Percentiles rank a stretch among this genome's conserved stretches.
These are phyloP conservation scores for Lophiostoma macrostomum DNA, from an alignment of 495 filamentous ascomycete genomes.

Conservation along the genomic window DNA sequence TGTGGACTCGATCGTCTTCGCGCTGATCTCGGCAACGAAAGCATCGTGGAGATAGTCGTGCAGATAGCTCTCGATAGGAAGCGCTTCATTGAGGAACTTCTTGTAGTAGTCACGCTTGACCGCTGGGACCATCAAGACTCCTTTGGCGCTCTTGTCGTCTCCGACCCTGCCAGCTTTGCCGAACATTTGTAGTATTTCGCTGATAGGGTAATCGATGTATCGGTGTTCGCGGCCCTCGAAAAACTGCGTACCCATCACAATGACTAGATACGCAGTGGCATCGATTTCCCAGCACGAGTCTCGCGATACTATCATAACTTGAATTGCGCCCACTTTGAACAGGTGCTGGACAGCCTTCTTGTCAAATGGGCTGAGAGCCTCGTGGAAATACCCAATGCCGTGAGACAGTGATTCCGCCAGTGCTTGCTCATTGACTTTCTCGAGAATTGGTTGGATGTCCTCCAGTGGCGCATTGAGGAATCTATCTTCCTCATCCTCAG, in stretches of 20 bases:
- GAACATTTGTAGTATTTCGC: slow-evolving; percentile 99
- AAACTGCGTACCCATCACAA: slow-evolving; percentile 98
- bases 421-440: slow-evolving; percentile 76
- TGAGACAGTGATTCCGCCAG: slow-evolving; percentile 90
- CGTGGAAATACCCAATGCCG: slow-evolving; percentile 96
- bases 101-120: slow-evolving; percentile 97
- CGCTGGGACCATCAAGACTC: slow-evolving; percentile 89
- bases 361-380: slow-evolving; percentile 82
- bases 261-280: slow-evolving; percentile 79
- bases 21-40: slow-evolving; percentile 95
- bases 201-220: slow-evolving; percentile 94
- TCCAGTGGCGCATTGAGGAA: slow-evolving; percentile 80
- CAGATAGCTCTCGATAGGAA: slow-evolving; percentile 93
- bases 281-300: slow-evolving; percentile 97
- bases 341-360: slow-evolving; percentile 91
- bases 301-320: slow-evolving; percentile 86
- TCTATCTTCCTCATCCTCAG: slow-evolving; percentile 88
- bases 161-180: slow-evolving; percentile 81
- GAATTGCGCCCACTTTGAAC: slow-evolving; percentile 86
- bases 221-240: slow-evolving; percentile 96
- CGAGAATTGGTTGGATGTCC: slow-evolving; percentile 77
- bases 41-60: slow-evolving; percentile 89
- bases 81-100: slow-evolving; percentile 95
- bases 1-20: slow-evolving; percentile 85
- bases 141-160: slow-evolving; percentile 76